phyloP scores from a whole-genome alignment of 2,329 filamentous ascomycete genomes.

The Byssochlamys sp. region DNA sequence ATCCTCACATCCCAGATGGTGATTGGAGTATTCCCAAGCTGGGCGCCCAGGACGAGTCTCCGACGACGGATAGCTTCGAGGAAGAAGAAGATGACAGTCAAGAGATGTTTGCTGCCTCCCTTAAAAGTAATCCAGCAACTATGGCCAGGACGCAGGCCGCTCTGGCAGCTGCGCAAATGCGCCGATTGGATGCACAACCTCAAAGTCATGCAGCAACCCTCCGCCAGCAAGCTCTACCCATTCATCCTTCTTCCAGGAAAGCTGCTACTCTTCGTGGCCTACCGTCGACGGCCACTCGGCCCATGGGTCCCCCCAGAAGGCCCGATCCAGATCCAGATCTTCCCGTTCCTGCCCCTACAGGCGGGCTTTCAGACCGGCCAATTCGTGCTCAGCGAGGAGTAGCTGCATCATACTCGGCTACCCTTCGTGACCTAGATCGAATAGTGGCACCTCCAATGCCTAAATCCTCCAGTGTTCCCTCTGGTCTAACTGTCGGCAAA shows the following conservation, averaged over 20 bases:
- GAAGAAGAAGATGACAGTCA: slow-evolving; percentile 20
- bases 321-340: slow-evolving; percentile 2
- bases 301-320: slow-evolving; percentile 1
- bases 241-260: slow-evolving; percentile 20
- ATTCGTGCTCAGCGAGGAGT: slow-evolving; percentile 28
- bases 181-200: slow-evolving; percentile 24
- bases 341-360: slow-evolving; percentile 11
- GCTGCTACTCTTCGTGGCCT: slow-evolving; percentile 16
- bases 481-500: slow-evolving; percentile 29
- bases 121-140: slow-evolving; percentile 18
- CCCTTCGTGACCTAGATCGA: slow-evolving; percentile 22
- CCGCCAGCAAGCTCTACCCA: slow-evolving; percentile 35
- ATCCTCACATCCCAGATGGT: slow-evolving; percentile 30
- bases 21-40: slow-evolving; percentile 30
- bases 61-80: slow-evolving; percentile 10
- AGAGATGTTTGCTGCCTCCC: slow-evolving; percentile 17
- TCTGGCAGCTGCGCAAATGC: slow-evolving; percentile 31
- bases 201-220: slow-evolving; percentile 40
- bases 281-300: slow-evolving; percentile 8
- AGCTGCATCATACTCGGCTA: slow-evolving; percentile 24
- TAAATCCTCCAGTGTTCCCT: slow-evolving; percentile 24
- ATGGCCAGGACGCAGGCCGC: slow-evolving; percentile 30
- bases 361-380: slow-evolving; percentile 31
- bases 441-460: slow-evolving; percentile 16
- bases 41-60: slow-evolving; percentile 6